Percentiles rank a stretch among this genome's conserved stretches.
Evolutionary conservation across 2,329 filamentous ascomycete genomes (phyloP).

Genomic region (Apiospora phragmitis): DNA sequence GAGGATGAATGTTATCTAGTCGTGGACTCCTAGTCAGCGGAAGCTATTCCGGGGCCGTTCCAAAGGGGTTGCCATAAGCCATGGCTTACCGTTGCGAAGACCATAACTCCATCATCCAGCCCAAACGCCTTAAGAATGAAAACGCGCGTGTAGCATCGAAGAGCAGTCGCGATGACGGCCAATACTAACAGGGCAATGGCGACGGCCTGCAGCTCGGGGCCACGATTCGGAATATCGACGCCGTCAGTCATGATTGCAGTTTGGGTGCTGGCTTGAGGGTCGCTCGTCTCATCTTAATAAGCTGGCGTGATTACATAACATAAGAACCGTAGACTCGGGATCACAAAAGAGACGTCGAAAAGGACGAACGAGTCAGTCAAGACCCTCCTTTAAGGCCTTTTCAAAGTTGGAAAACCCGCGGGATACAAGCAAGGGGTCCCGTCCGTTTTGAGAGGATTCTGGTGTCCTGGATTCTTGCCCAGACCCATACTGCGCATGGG

Average conservation of each 20-base stretch:
- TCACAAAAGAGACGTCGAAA: neutral
- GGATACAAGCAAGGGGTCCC: neutral
- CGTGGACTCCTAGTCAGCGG: neutral
- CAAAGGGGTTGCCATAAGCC: neutral
- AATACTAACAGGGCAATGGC: constrained; percentile 11
- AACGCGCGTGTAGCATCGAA: constrained; percentile 11
- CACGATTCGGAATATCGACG: constrained; percentile 12
- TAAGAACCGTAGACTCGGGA: neutral
- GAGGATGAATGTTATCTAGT: constrained; percentile 12
- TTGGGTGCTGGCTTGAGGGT: neutral
- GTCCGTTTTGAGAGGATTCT: neutral
- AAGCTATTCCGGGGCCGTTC: neutral
- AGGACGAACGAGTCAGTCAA: neutral
- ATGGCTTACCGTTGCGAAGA: constrained; percentile 11
- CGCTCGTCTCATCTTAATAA: neutral
- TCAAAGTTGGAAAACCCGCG: neutral
- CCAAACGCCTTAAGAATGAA: constrained; percentile 15
- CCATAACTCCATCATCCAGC: constrained; percentile 15
- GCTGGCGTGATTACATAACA: neutral
- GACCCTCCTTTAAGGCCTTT: constrained; percentile 4
- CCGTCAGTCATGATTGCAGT: neutral
- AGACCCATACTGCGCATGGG: neutral
- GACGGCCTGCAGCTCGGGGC: constrained; percentile 12
- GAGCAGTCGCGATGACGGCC: constrained; percentile 8
- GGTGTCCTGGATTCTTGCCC: neutral